These are phyloP conservation scores for Chamaecyparis obtusa DNA, from an alignment of 75 land plant species.

Conservation along the genomic window DNA sequence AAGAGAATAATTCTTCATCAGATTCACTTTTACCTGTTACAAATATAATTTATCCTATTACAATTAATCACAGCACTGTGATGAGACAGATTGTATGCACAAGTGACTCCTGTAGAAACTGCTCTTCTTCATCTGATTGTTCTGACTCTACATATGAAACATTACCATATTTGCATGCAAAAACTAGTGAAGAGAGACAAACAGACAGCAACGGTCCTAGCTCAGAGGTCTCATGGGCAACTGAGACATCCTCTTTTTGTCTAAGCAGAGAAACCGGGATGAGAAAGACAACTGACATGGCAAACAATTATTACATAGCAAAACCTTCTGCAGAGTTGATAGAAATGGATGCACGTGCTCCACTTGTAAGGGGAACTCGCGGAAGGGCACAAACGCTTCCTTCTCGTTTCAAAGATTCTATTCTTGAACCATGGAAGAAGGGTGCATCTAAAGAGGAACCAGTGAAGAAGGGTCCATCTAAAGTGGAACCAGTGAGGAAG, in stretches of 20 bases:
- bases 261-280: neutral
- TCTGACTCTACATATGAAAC: neutral
- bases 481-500: neutral
- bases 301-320: neutral
- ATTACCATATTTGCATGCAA: conserved; percentile 1
- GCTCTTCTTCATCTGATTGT: neutral
- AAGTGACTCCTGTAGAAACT: neutral
- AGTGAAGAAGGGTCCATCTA: neutral
- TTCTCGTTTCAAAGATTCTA: conserved; percentile 73
- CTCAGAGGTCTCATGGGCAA: conserved; percentile 11
- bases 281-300: neutral
- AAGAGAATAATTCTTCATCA: neutral
- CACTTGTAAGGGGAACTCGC: conserved; percentile 68
- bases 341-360: conserved; percentile 20
- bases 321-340: neutral
- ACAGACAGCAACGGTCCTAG: neutral
- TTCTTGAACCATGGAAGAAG: conserved; percentile 63
- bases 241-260: conserved; percentile 3
- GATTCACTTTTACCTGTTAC: neutral
- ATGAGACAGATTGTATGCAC: conserved; percentile 1
- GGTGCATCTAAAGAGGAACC: neutral
- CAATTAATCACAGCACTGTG: neutral
- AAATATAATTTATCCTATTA: conserved; percentile 1
- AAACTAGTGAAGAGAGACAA: conserved; percentile 4
- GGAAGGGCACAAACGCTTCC: conserved; percentile 82